Conservation (phyloP, 148 eudicot species). For the Oxyria digyna region DNA sequence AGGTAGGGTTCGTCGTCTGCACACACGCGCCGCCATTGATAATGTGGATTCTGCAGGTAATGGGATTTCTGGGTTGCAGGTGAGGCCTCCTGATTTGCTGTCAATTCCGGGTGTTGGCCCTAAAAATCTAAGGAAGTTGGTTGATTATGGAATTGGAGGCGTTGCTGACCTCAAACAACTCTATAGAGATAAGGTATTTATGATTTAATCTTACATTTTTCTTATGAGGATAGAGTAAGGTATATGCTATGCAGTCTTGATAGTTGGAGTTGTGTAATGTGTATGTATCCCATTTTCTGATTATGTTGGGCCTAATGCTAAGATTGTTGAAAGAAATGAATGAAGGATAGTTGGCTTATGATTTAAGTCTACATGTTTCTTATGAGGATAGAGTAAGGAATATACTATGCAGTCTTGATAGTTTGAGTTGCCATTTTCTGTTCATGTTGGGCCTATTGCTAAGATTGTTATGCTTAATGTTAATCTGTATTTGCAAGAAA, state of each 20-base stretch:
- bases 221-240: not conserved
- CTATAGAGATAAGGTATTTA: slow-evolving; percentile 61
- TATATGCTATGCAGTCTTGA: not conserved
- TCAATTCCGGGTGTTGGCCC: slow-evolving; percentile 96
- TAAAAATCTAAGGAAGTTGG: slow-evolving; percentile 81
- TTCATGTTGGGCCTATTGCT: no score
- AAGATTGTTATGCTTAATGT: not conserved
- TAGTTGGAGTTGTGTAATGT: not conserved
- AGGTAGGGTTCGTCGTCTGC: slow-evolving; percentile 16
- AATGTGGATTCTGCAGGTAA: not conserved
- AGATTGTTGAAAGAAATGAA: no score
- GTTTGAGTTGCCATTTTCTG: no score
- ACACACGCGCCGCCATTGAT: slow-evolving; percentile 25
- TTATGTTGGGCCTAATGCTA: not conserved
- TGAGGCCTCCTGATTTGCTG: slow-evolving; percentile 58
- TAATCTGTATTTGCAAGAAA: not conserved
- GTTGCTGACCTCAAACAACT: slow-evolving; percentile 75
- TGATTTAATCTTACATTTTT: not conserved
- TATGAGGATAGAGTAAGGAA: no score
- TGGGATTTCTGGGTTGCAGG: slow-evolving; percentile 7
- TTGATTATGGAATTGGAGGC: slow-evolving; percentile 73
- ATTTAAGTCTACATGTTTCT: no score
- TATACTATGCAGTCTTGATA: no score
- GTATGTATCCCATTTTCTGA: not conserved
- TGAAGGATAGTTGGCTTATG: no score